phyloP scores from a whole-genome alignment of 192 early-diverging fungal species.

The Funneliformis geosporum region DNA sequence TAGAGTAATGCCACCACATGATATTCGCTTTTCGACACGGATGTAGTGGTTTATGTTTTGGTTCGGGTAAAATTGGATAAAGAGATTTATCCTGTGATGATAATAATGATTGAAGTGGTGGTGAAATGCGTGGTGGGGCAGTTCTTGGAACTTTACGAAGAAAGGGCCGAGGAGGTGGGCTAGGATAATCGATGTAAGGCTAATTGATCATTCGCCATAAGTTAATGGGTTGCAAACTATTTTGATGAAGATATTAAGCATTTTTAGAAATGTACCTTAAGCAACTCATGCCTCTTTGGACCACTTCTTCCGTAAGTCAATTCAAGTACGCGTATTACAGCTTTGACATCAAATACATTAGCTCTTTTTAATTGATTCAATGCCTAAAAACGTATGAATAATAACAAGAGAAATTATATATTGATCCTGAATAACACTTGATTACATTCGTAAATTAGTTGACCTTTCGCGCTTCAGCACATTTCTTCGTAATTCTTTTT shows the following conservation, averaged over 20 bases:
- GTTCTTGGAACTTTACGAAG: slow-evolving; percentile 6
- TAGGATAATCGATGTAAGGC: slow-evolving; percentile 8
- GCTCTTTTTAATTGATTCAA: slow-evolving; percentile 16
- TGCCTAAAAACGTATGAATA: not conserved
- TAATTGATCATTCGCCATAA: not conserved
- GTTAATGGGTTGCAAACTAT: not conserved
- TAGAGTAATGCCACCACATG: slow-evolving; percentile 27
- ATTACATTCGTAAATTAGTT: not conserved
- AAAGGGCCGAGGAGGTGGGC: not conserved
- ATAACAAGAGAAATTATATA: not conserved
- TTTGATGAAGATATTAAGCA: not conserved
- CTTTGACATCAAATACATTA: slow-evolving; percentile 25
- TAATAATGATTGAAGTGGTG: slow-evolving; percentile 9
- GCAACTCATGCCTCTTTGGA: slow-evolving; percentile 14
- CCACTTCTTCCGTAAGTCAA: slow-evolving; percentile 25
- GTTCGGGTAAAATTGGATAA: slow-evolving; percentile 13
- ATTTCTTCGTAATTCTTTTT: slow-evolving; percentile 11
- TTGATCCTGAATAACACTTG: not conserved
- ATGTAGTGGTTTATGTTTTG: slow-evolving; percentile 26
- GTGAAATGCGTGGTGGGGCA: slow-evolving; percentile 24
- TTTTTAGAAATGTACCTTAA: slow-evolving; percentile 9
- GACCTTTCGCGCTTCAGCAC: slow-evolving; percentile 20
- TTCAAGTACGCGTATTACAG: slow-evolving; percentile 17
- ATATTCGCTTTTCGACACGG: slow-evolving; percentile 25
- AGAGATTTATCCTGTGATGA: slow-evolving; percentile 14